Base-by-base conservation (phyloP, 805 yeast species). In the Candida ipomoeae region DNA sequence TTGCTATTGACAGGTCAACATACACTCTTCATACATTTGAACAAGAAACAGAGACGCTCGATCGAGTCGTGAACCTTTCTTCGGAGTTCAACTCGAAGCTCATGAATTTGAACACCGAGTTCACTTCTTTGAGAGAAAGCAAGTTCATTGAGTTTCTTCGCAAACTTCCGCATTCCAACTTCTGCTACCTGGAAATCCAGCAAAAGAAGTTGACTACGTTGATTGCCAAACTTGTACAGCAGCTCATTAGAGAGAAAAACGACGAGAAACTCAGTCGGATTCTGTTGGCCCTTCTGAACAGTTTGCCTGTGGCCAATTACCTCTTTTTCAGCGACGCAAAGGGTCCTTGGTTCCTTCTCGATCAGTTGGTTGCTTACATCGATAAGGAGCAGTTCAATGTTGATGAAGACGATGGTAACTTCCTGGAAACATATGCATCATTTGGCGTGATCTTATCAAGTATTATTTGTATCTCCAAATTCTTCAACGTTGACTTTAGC, bases 351-450 rank as follows among this genome's bases (percentile, higher is more conserved):
- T 26, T 29, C 8, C 63, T 69, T 45, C 55, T 73, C 38, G 55
- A 56, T 39, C 54, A 58, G 23, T 38, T 62, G 26, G 51, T 62
- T 11, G 51, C 54, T 31, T 56, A 60, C 39, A 47, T 62, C 17
- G 64, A 61, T 51, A 36, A 40, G 18, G 55, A 56, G 34, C 26
- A 46, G 17, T 57, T 57, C 34, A 33, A 43, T 10, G 52, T 54
- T 7, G 83, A 78, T 41, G 84, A 80, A 34, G 82, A 78, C 47
- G 86, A 81, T 48, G 73, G 74, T 50, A 78, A 80, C 55, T 80
- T 78, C 54, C 89, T 85, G 62, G 94, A 86, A 35, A 65, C 74
- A 13, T 87, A 83, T 59, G 72, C 88, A 1, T 83, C 87, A 37
- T 83, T 85, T 63, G 90, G 95, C 0, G 73, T 81, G 42, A 69